These are phyloP conservation scores for Podospora pseudocomata DNA, from an alignment of 495 filamentous ascomycete species.

Conservation along the genomic window DNA sequence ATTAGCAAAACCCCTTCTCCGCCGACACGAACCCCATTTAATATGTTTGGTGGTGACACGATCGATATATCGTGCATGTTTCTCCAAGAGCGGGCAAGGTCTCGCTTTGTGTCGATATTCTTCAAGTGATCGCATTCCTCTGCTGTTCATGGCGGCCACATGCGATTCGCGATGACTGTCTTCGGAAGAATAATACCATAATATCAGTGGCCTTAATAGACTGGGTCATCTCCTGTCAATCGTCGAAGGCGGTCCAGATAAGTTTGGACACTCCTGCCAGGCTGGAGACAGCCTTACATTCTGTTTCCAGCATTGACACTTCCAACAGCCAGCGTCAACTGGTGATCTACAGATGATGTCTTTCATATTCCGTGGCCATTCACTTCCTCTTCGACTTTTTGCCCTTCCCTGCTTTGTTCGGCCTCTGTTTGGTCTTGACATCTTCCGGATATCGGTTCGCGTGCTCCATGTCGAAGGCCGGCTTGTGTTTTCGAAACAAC, in stretches of 20 bases:
- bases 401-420: constrained; percentile 24
- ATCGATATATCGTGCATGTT: not conserved
- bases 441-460: constrained; percentile 56
- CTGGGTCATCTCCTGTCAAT: not conserved
- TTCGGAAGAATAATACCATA: not conserved
- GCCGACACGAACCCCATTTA: not conserved
- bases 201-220: not conserved
- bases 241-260: not conserved
- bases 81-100: not conserved
- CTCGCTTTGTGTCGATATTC: not conserved
- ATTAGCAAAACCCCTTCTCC: not conserved
- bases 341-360: not conserved
- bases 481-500: constrained; percentile 75
- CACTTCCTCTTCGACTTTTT: constrained; percentile 19
- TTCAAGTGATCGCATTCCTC: not conserved
- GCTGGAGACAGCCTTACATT: too few species aligned
- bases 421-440: constrained; percentile 44
- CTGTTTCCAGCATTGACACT: not conserved
- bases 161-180: too few species aligned
- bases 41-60: not conserved
- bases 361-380: constrained; percentile 1
- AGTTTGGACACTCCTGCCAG: too few species aligned
- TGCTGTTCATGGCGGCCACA: not conserved
- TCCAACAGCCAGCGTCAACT: not conserved
- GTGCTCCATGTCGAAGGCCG: constrained; percentile 77